Base-by-base conservation (phyloP, 2,329 filamentous ascomycete genomes). In the Pleurostoma richardsiae region DNA sequence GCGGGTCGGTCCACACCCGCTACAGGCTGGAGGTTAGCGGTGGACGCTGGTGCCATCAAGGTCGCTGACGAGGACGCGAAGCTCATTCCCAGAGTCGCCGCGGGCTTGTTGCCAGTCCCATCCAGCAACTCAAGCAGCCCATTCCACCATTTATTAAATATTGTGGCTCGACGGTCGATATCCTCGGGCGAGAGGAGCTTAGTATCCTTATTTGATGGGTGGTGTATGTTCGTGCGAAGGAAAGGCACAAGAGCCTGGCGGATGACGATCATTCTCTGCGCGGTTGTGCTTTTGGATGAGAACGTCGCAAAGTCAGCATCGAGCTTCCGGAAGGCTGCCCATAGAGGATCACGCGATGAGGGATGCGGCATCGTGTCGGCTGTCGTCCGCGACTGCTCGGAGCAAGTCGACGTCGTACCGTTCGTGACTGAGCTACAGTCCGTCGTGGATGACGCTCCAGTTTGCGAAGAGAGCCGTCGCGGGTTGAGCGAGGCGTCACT, bases 131-230 rank as follows among this genome's bases (percentile, higher is more conserved):
- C 90, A 47, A 96, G 69, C 38, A 96, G 71, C 2, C 81, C 84
- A 40, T 77, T 85, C 91, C 91, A 96, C 91, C 91, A 96, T 60
- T 88, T 91, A 62, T 94, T 89, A 48, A 96, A 69, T 42, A 95
- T 88, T 40, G 82, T 83, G 3, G 86, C 80, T 49, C 91, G 79
- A 33, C 86, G 80, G 58, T 96, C 90, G 40, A 96, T 67, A 61
- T 95, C 89, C 67, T 95, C 89, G 2, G 88, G 76, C n/a, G 79
- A 72, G 41, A 96, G 71, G 11, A 53, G 31, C 19, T 54, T 48
- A 50, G 74, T 79, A 29, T 62, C 61, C 49, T 66, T 69, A 56
- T 81, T 85, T 6, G 87, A 89, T 2, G 80, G 69, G 58, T 92
- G 85, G 31, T 77, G 70, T 49, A 79, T 77, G 56, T 90, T 84